These are phyloP conservation scores for Salvia hispanica DNA, from an alignment of 257 asterid species.

Conservation along the genomic window DNA sequence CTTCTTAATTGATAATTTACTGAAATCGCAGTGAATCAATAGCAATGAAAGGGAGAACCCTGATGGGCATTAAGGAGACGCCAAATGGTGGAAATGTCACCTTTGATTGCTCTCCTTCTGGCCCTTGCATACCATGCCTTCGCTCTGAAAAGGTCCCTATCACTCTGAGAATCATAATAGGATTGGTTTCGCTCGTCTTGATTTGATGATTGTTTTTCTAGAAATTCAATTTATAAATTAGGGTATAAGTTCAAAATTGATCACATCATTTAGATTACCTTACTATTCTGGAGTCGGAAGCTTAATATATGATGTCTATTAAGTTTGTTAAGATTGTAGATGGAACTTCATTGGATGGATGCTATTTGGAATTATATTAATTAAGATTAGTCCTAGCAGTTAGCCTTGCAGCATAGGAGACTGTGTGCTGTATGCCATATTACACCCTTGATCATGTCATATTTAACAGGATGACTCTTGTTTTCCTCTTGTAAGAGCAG, in stretches of 20 bases:
- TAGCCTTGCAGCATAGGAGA: not conserved
- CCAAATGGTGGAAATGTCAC: constrained; percentile 80
- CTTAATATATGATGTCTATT: not conserved
- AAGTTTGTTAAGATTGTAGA: not conserved
- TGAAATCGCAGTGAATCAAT: constrained; percentile 36
- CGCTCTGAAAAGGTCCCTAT: constrained; percentile 76
- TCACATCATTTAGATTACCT: not conserved
- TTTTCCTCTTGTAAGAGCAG: constrained; percentile 6
- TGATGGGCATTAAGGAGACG: constrained; percentile 77
- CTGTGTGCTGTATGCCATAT: not conserved
- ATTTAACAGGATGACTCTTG: not conserved
- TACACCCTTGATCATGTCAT: constrained; percentile 1
- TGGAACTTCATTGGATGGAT: constrained; percentile 3
- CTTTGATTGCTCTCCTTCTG: constrained; percentile 94
- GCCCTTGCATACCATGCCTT: constrained; percentile 91
- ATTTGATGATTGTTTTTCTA: constrained; percentile 22
- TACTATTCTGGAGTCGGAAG: constrained; percentile 6
- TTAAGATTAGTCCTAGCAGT: not conserved
- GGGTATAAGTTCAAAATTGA: constrained; percentile 11
- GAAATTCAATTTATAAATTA: constrained; percentile 16
- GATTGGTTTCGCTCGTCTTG: constrained; percentile 16
- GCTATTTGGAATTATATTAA: constrained; percentile 5
- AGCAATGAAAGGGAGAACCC: constrained; percentile 45
- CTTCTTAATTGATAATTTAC: constrained; percentile 11
- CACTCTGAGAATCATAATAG: constrained; percentile 8